phyloP scores from a whole-genome alignment of 805 yeast genomes.

The Nakazawaea wickerhamii region DNA sequence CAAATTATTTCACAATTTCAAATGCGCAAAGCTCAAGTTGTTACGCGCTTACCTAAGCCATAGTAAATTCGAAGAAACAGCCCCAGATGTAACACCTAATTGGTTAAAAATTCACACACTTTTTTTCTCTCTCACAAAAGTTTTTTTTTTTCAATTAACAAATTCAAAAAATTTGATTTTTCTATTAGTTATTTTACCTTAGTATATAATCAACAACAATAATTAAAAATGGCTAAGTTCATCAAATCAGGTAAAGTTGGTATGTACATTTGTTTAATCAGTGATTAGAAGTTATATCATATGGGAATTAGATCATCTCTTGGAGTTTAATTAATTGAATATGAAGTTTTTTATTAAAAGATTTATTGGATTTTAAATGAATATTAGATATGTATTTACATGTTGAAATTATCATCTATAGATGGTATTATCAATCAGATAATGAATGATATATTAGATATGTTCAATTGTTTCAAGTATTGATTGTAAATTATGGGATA shows the following conservation, averaged over 20 bases:
- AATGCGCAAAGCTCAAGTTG: background rate
- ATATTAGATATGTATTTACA: too few species aligned
- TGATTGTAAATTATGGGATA: too few species aligned
- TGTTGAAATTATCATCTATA: too few species aligned
- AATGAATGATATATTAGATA: too few species aligned
- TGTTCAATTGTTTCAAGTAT: too few species aligned
- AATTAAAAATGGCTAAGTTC: slow-evolving; percentile 86
- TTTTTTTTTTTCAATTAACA: background rate
- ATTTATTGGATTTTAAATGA: too few species aligned
- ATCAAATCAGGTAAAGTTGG: slow-evolving; percentile 99
- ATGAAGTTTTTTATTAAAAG: too few species aligned
- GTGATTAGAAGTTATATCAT: too few species aligned
- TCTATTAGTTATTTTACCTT: background rate
- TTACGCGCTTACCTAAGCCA: slow-evolving; percentile 2
- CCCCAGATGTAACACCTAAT: background rate
- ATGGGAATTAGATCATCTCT: too few species aligned
- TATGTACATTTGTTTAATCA: slow-evolving; percentile 50
- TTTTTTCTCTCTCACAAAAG: background rate
- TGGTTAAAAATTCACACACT: slow-evolving; percentile 5
- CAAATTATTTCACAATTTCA: too few species aligned
- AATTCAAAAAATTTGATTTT: background rate
- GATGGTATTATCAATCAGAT: too few species aligned
- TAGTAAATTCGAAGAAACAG: background rate
- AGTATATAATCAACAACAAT: slow-evolving; percentile 11
- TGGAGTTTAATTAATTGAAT: too few species aligned